Conservation (phyloP, 441 rosid genomes). For the Brassica hybrid region DNA sequence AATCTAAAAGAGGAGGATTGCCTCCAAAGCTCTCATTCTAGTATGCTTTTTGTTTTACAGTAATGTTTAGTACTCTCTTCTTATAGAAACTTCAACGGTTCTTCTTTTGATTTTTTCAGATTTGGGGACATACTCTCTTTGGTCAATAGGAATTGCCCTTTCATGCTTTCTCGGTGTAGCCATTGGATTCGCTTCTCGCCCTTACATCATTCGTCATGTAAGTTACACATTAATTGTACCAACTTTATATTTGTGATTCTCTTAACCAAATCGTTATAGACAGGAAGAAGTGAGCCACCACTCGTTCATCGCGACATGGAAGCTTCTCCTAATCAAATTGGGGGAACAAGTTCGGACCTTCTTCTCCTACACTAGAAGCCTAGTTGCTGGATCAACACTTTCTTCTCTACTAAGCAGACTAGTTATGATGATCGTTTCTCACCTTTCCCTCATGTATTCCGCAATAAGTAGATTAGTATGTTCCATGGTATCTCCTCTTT, state of each 20-base stretch:
- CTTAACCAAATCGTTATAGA: constrained; percentile 59
- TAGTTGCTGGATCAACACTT: constrained; percentile 48
- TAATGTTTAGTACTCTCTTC: not conserved
- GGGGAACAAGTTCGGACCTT: constrained; percentile 57
- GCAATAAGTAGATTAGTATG: constrained; percentile 52
- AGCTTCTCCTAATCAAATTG: constrained; percentile 61
- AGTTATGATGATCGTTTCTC: constrained; percentile 57
- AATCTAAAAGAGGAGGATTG: constrained; percentile 70
- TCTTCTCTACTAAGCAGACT: constrained; percentile 47
- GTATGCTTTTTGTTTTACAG: constrained; percentile 29
- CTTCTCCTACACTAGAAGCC: constrained; percentile 69
- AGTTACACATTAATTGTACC: constrained; percentile 30
- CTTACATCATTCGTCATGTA: constrained; percentile 54
- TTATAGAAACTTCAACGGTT: constrained; percentile 7
- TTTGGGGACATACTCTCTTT: constrained; percentile 50
- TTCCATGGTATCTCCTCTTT: constrained; percentile 53
- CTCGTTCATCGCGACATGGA: constrained; percentile 63
- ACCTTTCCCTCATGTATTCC: constrained; percentile 56
- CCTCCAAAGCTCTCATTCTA: constrained; percentile 47
- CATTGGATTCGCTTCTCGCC: constrained; percentile 52
- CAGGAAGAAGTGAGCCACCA: constrained; percentile 55
- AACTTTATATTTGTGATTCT: constrained; percentile 12
- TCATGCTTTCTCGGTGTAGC: constrained; percentile 60
- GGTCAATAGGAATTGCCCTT: constrained; percentile 55
- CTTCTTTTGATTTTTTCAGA: constrained; percentile 45